Conservation (phyloP, 768 basidiomycete species). For the Trametopsis cervina region DNA sequence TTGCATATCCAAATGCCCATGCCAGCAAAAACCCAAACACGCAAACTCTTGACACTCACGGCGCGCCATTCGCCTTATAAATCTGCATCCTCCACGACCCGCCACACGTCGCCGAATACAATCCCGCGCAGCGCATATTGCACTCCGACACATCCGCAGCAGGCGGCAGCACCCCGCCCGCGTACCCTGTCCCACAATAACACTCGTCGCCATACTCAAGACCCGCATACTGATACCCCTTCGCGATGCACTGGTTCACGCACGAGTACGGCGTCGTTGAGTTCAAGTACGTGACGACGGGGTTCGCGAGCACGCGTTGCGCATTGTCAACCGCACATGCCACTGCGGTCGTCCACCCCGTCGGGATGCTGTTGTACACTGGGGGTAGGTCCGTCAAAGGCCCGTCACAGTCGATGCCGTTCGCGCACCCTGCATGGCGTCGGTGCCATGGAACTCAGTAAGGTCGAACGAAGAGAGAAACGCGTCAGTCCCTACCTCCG, state of each 20-base stretch:
- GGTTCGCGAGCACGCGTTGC: conserved; percentile 14
- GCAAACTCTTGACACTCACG: neutral
- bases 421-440: neutral
- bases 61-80: neutral
- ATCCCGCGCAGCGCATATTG: conserved; percentile 16
- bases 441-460: neutral
- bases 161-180: conserved; percentile 5
- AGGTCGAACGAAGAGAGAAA: neutral
- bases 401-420: conserved; percentile 5
- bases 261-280: conserved; percentile 15
- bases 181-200: conserved; percentile 19
- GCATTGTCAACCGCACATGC: conserved; percentile 17
- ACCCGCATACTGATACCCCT: conserved; percentile 17
- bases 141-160: conserved; percentile 11
- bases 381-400: conserved; percentile 2
- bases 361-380: conserved; percentile 1
- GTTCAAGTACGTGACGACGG: conserved; percentile 8
- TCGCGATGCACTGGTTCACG: conserved; percentile 10
- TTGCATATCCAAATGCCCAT: neutral
- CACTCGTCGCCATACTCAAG: conserved; percentile 21
- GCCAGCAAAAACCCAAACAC: neutral
- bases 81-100: conserved; percentile 19
- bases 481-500: neutral
- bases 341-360: conserved; percentile 12
- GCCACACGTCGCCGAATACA: conserved; percentile 12